Conservation (phyloP, 164 flowering plant genomes). For the grape (Vitis vinifera) region DNA sequence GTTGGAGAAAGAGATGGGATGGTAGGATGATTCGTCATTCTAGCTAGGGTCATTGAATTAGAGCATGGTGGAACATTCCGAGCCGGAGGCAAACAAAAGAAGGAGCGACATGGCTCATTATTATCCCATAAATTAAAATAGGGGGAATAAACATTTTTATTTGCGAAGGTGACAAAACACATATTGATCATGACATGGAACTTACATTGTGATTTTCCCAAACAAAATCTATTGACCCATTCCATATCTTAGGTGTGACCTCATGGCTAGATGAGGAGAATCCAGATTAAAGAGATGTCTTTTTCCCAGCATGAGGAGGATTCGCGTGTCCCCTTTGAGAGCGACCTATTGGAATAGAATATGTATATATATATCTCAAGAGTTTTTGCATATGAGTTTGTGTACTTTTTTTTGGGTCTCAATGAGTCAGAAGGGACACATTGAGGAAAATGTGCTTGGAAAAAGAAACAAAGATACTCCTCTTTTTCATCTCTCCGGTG, state of each 20-base stretch:
- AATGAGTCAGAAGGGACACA: background rate
- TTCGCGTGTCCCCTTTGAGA: slow-evolving; percentile 9
- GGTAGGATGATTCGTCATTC: too few relatives aligned
- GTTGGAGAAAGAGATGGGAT: too few relatives aligned
- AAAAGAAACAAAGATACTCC: background rate
- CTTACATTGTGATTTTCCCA: background rate
- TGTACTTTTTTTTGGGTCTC: slow-evolving; percentile 5
- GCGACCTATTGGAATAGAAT: slow-evolving; percentile 12
- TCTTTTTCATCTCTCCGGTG: slow-evolving; percentile 1
- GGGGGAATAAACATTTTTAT: too few relatives aligned
- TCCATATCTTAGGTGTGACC: slow-evolving; percentile 6
- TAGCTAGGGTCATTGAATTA: too few relatives aligned
- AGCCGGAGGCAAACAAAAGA: background rate
- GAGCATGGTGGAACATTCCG: background rate
- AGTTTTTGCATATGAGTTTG: background rate
- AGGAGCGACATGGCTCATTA: background rate
- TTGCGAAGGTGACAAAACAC: too few relatives aligned
- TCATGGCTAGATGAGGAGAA: slow-evolving; percentile 17
- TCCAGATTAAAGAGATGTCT: background rate
- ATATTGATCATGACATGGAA: background rate
- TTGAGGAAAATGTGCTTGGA: background rate
- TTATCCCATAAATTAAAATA: background rate
- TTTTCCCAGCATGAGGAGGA: slow-evolving; percentile 4
- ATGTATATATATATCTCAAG: background rate
- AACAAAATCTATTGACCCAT: slow-evolving; percentile 7